A percentile compares a stretch with the other conserved stretches of the same genome.
phyloP scores from a whole-genome alignment of 139 green algal species.

The Spirogloea muscicola region DNA sequence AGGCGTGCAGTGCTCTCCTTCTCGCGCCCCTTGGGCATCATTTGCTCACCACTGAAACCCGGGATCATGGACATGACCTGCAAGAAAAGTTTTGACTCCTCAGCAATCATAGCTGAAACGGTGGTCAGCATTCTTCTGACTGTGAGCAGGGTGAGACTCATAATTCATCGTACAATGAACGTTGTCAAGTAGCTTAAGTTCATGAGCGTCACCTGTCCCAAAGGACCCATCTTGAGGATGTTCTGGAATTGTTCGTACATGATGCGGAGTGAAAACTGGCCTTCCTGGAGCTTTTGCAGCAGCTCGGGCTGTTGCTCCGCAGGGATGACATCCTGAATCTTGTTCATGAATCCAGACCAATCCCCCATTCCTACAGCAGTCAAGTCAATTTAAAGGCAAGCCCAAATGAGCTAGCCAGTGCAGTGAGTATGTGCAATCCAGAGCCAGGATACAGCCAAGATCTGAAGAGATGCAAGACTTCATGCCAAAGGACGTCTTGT shows the following conservation, averaged over 20 bases:
- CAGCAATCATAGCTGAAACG: slow-evolving; percentile 9
- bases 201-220: slow-evolving; percentile 57
- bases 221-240: slow-evolving; percentile 92
- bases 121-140: too few relatives aligned
- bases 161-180: too few relatives aligned
- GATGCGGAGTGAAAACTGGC: slow-evolving; percentile 90
- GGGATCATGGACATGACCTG: slow-evolving; percentile 97
- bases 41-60: slow-evolving; percentile 71
- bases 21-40: slow-evolving; percentile 70
- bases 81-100: too few relatives aligned
- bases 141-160: too few relatives aligned
- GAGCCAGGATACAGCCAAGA: too few relatives aligned
- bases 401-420: too few relatives aligned
- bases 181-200: too few relatives aligned
- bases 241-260: slow-evolving; percentile 95
- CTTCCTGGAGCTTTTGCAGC: slow-evolving; percentile 83
- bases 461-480: too few relatives aligned
- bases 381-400: too few relatives aligned
- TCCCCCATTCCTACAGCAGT: slow-evolving; percentile 75
- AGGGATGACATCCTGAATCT: slow-evolving; percentile 69
- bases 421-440: too few relatives aligned
- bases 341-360: slow-evolving; percentile 81
- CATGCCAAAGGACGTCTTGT: too few relatives aligned
- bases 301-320: slow-evolving; percentile 72
- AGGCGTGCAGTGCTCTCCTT: slow-evolving; percentile 80